Evolutionary conservation across 768 basidiomycete genomes (phyloP), one percentile per base, ranked within the genome.

Genomic region (Chalciporus chontae): DNA sequence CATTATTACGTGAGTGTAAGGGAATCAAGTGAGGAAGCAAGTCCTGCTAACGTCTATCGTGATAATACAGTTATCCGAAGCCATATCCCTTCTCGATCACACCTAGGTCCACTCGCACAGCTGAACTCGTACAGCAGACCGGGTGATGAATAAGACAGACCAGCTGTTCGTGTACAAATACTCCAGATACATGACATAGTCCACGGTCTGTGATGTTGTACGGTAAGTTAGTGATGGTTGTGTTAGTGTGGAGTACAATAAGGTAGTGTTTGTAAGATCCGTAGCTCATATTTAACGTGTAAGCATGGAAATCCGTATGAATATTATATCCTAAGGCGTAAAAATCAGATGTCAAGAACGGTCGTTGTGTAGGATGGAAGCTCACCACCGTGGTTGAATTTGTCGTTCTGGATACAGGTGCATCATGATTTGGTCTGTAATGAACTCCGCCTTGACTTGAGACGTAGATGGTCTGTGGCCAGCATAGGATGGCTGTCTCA

Each of bases 351-450:
- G 6, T 2, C 6, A 4, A 14, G 29, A 41, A 19, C 26, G 51
- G 54, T 27, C 8, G 10, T 17, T 26, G 8, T 21, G 43, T n/a
- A 9, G 15, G 23, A 47, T 14, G 38, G 29, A 2, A 11, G 45
- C 66, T 50, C 43, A 69, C 66, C 66, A 68, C 56, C 66, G 54
- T 11, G 66, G 66, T 42, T 63, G 68, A 15, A 68, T 68, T 23
- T 51, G 48, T 52, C 54, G 65, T 52, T 68, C 66, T 23, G 66
- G 66, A 38, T 69, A 69, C 10, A 68, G 55, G 34, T 64, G 52
- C 66, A 68, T 68, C 63, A 68, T 58, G 40, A 69, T 69, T 45
- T 69, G 68, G 53, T 68, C 66, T 2, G 66, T 60, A 31, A 58
- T 61, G 49, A 53, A 68, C 52, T 69, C 66, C 13, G 64, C 57